A percentile compares a stretch with the other conserved stretches of the same genome.
These are phyloP conservation scores for Microbotryomycetes sp. DNA, from an alignment of 1,284 basidiomycete species.

Conservation along the genomic window DNA sequence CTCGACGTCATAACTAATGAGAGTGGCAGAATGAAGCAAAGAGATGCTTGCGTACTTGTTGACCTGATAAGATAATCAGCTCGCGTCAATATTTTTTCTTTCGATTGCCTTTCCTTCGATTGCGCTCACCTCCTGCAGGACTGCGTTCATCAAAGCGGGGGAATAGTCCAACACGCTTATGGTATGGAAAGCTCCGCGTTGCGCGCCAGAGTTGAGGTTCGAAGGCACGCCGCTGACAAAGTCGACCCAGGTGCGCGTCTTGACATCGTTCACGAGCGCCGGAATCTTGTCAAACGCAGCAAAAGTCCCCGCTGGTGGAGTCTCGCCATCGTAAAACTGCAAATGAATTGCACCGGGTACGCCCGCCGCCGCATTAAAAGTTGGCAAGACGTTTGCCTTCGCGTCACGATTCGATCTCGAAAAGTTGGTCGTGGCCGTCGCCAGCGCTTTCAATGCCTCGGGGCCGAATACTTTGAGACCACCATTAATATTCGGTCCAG, in stretches of 20 bases:
- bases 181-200: constrained; percentile 33
- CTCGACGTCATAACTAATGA: constrained; percentile 28
- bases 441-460: constrained; percentile 1
- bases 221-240: constrained; percentile 28
- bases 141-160: constrained; percentile 27
- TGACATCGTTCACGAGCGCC: constrained; percentile 29
- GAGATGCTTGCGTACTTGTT: constrained; percentile 18
- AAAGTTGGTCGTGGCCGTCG: constrained; percentile 2
- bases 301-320: constrained; percentile 21
- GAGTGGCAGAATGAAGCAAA: constrained; percentile 36
- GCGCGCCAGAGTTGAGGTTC: constrained; percentile 8
- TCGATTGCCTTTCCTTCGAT: no score
- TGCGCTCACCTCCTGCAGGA: constrained; percentile 3
- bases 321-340: constrained; percentile 31
- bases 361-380: constrained; percentile 4
- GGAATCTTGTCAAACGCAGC: constrained; percentile 13
- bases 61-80: no score
- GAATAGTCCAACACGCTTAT: constrained; percentile 31
- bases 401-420: constrained; percentile 4
- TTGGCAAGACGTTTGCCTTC: constrained; percentile 3
- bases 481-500: constrained; percentile 4
- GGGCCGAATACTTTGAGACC: constrained; percentile 2
- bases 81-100: no score
- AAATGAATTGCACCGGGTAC: constrained; percentile 20
- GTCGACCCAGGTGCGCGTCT: constrained; percentile 21